Percentiles rank a stretch among this genome's conserved stretches.
These are phyloP conservation scores for Rubia occidens DNA, from an alignment of 305 asterid species.

Conservation along the genomic window DNA sequence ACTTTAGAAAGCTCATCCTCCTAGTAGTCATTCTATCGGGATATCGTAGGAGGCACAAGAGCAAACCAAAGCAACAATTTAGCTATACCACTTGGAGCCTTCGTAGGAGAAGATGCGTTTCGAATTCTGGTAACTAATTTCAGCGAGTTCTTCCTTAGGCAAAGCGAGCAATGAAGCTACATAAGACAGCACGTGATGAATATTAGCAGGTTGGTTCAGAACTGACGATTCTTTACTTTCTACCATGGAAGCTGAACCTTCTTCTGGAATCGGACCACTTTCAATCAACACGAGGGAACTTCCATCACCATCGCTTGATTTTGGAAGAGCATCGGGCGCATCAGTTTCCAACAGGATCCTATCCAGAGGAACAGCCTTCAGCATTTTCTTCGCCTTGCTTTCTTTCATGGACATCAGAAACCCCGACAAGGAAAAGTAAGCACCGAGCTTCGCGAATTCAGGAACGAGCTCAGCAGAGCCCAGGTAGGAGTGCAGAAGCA, in stretches of 20 bases:
- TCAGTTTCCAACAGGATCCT: constrained; percentile 93
- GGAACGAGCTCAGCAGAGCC: constrained; percentile 97
- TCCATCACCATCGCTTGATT: constrained; percentile 16
- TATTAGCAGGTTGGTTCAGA: constrained; percentile 79
- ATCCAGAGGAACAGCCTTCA: constrained; percentile 58
- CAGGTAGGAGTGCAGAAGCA: constrained; percentile 71
- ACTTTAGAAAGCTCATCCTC: neutral
- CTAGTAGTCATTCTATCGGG: too few species aligned
- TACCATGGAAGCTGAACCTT: constrained; percentile 14
- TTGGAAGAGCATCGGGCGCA: constrained; percentile 81
- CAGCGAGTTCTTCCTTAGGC: constrained; percentile 57
- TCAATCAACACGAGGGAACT: constrained; percentile 30
- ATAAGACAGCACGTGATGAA: constrained; percentile 60
- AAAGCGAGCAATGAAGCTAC: constrained; percentile 52
- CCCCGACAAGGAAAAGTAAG: constrained; percentile 89
- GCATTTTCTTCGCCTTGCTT: constrained; percentile 78
- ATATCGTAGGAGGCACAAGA: neutral
- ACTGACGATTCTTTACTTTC: constrained; percentile 2
- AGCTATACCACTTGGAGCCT: constrained; percentile 56
- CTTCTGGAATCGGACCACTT: constrained; percentile 20
- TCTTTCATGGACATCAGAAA: constrained; percentile 80
- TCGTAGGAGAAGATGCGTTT: constrained; percentile 54
- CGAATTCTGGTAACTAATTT: constrained; percentile 58
- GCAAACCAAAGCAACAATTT: neutral
- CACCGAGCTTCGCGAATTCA: constrained; percentile 62